These are phyloP conservation scores for Trametes hirsuta DNA, from an alignment of 1,284 basidiomycete genomes.

Conservation along the genomic window DNA sequence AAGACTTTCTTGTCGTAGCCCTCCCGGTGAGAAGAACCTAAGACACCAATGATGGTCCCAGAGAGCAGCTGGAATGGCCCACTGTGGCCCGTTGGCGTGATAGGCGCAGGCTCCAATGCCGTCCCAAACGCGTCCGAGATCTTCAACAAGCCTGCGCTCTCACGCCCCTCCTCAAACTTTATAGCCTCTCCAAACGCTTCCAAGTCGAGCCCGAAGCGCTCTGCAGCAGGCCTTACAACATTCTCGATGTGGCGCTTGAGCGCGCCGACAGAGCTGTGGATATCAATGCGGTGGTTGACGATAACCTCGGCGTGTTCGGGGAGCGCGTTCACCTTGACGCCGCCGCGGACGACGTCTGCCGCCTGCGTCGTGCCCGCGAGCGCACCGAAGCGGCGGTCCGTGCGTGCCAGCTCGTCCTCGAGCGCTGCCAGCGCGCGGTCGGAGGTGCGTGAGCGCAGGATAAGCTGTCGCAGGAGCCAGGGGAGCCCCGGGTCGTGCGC, in stretches of 20 bases:
- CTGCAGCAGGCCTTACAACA: conserved; percentile 46
- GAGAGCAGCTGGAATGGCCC: conserved; percentile 54
- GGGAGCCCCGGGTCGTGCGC: conserved; percentile 49
- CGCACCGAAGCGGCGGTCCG: conserved; percentile 33
- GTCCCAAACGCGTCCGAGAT: conserved; percentile 46
- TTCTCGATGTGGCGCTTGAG: conserved; percentile 44
- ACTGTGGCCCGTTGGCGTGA: conserved; percentile 48
- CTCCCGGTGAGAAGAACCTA: conserved; percentile 40
- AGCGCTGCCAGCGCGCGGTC: conserved; percentile 46
- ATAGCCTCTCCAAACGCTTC: conserved; percentile 47
- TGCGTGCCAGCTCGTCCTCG: conserved; percentile 39
- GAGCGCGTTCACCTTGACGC: conserved; percentile 63
- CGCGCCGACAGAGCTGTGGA: conserved; percentile 48
- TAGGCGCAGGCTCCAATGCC: conserved; percentile 55
- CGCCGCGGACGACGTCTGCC: conserved; percentile 66
- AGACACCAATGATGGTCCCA: conserved; percentile 49
- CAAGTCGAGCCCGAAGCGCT: conserved; percentile 54
- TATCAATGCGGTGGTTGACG: conserved; percentile 57
- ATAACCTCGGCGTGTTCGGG: conserved; percentile 56
- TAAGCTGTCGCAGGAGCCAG: conserved; percentile 37
- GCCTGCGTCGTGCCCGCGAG: conserved; percentile 72
- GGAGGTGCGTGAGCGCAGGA: conserved; percentile 41
- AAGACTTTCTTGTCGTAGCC: conserved; percentile 33
- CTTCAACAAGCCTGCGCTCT: conserved; percentile 31
- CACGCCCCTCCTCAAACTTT: background rate